Conservation (phyloP, 164 flowering plant species). For the Nymphaea colorata region DNA sequence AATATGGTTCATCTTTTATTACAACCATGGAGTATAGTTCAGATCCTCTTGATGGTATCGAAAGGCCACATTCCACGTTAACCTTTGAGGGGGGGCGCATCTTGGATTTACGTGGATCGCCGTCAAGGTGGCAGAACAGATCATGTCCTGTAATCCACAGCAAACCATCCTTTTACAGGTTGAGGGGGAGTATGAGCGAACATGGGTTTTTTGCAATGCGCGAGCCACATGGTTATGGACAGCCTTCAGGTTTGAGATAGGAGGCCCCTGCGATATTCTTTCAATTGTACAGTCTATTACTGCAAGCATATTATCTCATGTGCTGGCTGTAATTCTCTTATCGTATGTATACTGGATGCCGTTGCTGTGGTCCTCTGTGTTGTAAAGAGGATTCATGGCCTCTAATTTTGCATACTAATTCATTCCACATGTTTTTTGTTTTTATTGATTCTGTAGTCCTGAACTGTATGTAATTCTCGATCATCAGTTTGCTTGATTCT, state of each 20-base stretch:
- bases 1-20: constrained; percentile 38
- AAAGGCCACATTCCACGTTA: constrained; percentile 44
- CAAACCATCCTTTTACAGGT: constrained; percentile 42
- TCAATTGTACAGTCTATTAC: constrained; percentile 41
- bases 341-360: constrained; percentile 13
- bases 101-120: constrained; percentile 9
- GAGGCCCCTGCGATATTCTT: constrained; percentile 10
- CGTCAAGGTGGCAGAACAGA: constrained; percentile 47
- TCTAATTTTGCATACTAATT: constrained; percentile 16
- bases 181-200: constrained; percentile 81
- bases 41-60: constrained; percentile 61
- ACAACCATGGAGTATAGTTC: constrained; percentile 85
- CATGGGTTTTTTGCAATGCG: constrained; percentile 42
- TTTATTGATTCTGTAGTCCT: background rate
- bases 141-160: constrained; percentile 70
- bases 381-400: constrained; percentile 9
- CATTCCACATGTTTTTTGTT: background rate
- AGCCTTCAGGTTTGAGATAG: constrained; percentile 26
- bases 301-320: constrained; percentile 5
- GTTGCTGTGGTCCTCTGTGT: constrained; percentile 2
- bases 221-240: constrained; percentile 16
- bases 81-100: constrained; percentile 23
- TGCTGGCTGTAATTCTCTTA: constrained; percentile 12
- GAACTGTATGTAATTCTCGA: constrained; percentile 8
- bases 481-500: background rate